Conservation (phyloP, 139 green algal species). For the Desmodesmus armatus region DNA sequence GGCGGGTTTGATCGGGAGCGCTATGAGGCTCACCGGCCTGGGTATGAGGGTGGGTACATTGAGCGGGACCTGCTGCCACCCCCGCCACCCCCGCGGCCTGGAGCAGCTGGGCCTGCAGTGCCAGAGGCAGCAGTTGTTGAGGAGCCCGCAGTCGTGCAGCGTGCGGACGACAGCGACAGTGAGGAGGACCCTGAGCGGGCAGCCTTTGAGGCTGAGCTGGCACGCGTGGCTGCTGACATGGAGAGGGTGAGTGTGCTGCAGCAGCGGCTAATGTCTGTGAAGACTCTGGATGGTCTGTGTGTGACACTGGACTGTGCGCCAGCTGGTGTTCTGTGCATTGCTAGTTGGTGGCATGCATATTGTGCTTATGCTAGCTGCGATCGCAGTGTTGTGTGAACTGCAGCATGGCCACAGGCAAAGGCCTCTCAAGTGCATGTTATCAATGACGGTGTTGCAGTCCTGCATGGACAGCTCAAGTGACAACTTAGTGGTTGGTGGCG, state of each 20-base stretch:
- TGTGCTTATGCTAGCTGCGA: no score
- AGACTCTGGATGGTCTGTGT: no score
- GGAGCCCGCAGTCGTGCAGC: neutral
- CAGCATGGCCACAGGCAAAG: no score
- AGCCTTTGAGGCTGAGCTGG: slow-evolving; percentile 74
- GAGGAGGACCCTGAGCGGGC: slow-evolving; percentile 60
- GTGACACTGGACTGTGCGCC: no score
- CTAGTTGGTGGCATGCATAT: no score
- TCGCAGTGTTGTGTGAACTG: no score
- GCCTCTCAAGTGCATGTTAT: no score
- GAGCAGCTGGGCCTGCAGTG: neutral
- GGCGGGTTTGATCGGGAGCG: neutral
- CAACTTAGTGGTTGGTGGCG: no score
- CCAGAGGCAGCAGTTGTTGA: neutral
- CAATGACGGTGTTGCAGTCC: no score
- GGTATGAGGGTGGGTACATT: neutral
- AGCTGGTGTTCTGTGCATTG: no score
- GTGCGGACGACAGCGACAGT: slow-evolving; percentile 25
- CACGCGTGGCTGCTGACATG: slow-evolving; percentile 61
- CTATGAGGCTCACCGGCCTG: neutral
- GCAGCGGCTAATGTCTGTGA: no score
- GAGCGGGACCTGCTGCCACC: slow-evolving; percentile 56
- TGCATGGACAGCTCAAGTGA: no score
- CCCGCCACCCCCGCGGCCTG: slow-evolving; percentile 45
- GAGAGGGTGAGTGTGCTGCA: slow-evolving; percentile 45